Evolutionary conservation across 352 stramenopile species (phyloP).

Genomic region (Paralagenidium karlingii): DNA sequence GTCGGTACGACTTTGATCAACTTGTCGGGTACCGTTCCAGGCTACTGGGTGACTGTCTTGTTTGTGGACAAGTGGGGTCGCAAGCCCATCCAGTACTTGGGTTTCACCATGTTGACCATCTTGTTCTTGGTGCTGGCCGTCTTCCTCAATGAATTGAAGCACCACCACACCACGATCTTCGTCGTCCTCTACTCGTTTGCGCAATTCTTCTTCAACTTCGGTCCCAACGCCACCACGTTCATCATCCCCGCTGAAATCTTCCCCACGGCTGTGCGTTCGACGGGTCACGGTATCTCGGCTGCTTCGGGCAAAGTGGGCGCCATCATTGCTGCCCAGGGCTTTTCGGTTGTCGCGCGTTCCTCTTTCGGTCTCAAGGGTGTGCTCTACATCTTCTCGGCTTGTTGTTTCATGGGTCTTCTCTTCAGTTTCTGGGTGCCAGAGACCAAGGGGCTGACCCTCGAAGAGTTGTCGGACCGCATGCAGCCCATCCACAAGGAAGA

Average conservation of each 20-base stretch:
- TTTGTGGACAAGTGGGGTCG: slow-evolving; percentile 36
- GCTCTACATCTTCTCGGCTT: slow-evolving; percentile 28
- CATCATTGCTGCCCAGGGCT: slow-evolving; percentile 30
- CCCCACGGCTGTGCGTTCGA: slow-evolving; percentile 65
- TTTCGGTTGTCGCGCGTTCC: slow-evolving; percentile 24
- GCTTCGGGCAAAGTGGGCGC: slow-evolving; percentile 62
- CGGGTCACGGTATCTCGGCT: slow-evolving; percentile 72
- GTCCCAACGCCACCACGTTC: slow-evolving; percentile 73
- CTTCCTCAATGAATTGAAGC: slow-evolving; percentile 28
- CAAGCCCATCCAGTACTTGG: slow-evolving; percentile 49
- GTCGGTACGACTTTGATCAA: slow-evolving; percentile 29
- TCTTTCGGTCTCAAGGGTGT: slow-evolving; percentile 29
- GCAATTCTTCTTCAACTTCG: slow-evolving; percentile 59
- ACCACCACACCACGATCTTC: slow-evolving; percentile 17
- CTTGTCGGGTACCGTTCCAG: slow-evolving; percentile 29
- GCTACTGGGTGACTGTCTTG: slow-evolving; percentile 56
- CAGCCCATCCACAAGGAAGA: no score
- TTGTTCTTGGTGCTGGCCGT: slow-evolving; percentile 35
- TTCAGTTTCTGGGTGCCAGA: slow-evolving; percentile 39
- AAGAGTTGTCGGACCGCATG: no score
- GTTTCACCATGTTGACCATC: slow-evolving; percentile 25
- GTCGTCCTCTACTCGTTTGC: slow-evolving; percentile 38
- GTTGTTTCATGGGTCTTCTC: slow-evolving; percentile 27
- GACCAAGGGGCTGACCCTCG: slow-evolving; percentile 36
- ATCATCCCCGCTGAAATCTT: slow-evolving; percentile 79